Base-by-base conservation (phyloP, 116 monocot species). In the Posidonia oceanica region DNA sequence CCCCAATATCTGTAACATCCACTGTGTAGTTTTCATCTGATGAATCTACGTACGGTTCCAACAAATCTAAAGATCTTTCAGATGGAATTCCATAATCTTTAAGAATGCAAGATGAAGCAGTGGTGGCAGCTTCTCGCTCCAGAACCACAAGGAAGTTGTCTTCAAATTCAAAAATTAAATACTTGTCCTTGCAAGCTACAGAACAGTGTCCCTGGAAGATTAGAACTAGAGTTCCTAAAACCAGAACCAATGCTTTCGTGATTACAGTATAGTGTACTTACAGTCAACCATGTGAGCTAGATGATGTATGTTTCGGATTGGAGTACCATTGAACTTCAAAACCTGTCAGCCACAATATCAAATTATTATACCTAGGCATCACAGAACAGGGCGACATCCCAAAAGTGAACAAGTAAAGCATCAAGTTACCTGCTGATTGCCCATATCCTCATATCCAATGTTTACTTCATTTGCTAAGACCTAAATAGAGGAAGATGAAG, bases 361-460 rank as follows among this genome's bases (percentile, higher is more conserved):
- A 54, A 0, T 1, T 44, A 76, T 21, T 62, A 4, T 57, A 54
- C 61, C 40, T 36, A 20, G 48, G 38, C 18, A 22, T 42, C 0
- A 15, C 6, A 58, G 20, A 58, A 21, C 58, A 58, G 21, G 17
- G 21, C 7, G 18, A 36, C 14, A 20, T 20, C 48, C 51, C 18
- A 52, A 59, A 63, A 22, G 63, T 63, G 52, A 14, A 22, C 2
- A 2, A 17, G 17, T 65, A 40, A 74, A 57, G 6, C 12, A 39
- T 36, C 17, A n/a, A 59, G 44, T 80, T 93, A 91, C 97, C 76
- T 98, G 93, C 68, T 85, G 85, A 75, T 86, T 98, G 63, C 77
- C 80, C 93, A 98, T 89, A 42, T 98, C 90, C 76, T 98, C 97
- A 39, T 98, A 98, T n/a, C 97, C 97, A 64, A 92, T 85, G 77